phyloP scores from a whole-genome alignment of 306 rosid genomes.

The Cucumis melo region DNA sequence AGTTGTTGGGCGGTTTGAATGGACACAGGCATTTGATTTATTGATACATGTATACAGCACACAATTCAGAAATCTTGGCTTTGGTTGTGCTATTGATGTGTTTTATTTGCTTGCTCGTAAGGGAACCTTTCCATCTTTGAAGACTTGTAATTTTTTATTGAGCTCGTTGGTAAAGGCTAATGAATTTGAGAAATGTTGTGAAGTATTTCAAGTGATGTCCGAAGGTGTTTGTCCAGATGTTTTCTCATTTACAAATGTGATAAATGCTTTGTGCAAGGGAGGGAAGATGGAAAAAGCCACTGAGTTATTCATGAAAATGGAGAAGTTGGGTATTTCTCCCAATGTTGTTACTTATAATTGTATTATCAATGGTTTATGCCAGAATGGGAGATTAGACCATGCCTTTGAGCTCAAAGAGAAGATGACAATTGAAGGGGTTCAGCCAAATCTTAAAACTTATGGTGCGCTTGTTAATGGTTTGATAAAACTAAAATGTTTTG shows the following conservation, averaged over 20 bases:
- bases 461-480: conserved; percentile 51
- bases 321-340: conserved; percentile 37
- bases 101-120: conserved; percentile 21
- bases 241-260: conserved; percentile 37
- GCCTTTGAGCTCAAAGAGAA: conserved; percentile 36
- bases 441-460: conserved; percentile 39
- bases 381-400: conserved; percentile 40
- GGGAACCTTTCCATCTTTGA: conserved; percentile 31
- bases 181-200: conserved; percentile 29
- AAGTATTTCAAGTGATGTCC: conserved; percentile 32
- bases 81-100: conserved; percentile 28
- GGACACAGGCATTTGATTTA: conserved; percentile 39
- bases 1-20: conserved; percentile 2
- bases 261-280: conserved; percentile 43
- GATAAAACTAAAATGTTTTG: conserved; percentile 35
- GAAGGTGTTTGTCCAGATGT: conserved; percentile 34
- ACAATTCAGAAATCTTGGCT: conserved; percentile 30
- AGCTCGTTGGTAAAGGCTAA: conserved; percentile 42
- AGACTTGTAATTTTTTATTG: conserved; percentile 41
- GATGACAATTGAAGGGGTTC: conserved; percentile 35
- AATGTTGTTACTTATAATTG: conserved; percentile 60
- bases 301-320: conserved; percentile 39
- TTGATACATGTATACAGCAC: conserved; percentile 44
- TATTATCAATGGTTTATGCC: conserved; percentile 55
- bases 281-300: conserved; percentile 45